Percentiles rank a stretch among this genome's conserved stretches.
Conservation (phyloP, 176 grass and related monocot species). For the Eleusine coracana region DNA sequence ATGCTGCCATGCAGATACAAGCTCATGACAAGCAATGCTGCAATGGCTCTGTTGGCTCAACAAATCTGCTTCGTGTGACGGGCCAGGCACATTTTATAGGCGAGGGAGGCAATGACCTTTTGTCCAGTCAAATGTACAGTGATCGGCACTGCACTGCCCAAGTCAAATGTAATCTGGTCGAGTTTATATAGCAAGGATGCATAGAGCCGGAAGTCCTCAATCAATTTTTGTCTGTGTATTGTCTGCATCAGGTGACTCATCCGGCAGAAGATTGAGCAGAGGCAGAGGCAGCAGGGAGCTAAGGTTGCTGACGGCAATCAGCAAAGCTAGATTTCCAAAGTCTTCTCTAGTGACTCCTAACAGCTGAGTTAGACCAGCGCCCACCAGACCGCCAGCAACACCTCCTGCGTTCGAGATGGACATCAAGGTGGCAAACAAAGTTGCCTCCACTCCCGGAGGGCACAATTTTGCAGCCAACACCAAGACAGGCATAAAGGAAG, state of each 20-base stretch:
- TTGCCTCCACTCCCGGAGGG: constrained; percentile 83
- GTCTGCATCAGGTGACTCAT: constrained; percentile 45
- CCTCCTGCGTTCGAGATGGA: constrained; percentile 89
- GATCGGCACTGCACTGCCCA: neutral
- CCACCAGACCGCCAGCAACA: constrained; percentile 72
- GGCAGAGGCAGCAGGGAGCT: constrained; percentile 87
- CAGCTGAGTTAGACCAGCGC: constrained; percentile 81
- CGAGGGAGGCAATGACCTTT: neutral
- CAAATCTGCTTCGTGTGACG: neutral
- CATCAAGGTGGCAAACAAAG: constrained; percentile 92
- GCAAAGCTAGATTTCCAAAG: constrained; percentile 64
- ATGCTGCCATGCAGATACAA: neutral
- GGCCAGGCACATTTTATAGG: neutral
- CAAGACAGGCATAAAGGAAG: constrained; percentile 95
- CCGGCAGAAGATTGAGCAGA: constrained; percentile 79
- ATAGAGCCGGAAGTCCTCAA: neutral
- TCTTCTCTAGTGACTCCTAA: constrained; percentile 76
- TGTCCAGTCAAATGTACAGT: neutral
- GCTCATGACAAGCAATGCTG: neutral
- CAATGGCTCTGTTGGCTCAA: neutral
- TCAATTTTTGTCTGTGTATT: constrained; percentile 23
- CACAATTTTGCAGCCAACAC: constrained; percentile 88
- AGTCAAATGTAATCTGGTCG: neutral
- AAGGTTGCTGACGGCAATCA: constrained; percentile 77
- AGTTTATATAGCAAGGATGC: neutral